Base-by-base conservation (phyloP, 805 yeast genomes). In the Lipomyces mesembrius region DNA sequence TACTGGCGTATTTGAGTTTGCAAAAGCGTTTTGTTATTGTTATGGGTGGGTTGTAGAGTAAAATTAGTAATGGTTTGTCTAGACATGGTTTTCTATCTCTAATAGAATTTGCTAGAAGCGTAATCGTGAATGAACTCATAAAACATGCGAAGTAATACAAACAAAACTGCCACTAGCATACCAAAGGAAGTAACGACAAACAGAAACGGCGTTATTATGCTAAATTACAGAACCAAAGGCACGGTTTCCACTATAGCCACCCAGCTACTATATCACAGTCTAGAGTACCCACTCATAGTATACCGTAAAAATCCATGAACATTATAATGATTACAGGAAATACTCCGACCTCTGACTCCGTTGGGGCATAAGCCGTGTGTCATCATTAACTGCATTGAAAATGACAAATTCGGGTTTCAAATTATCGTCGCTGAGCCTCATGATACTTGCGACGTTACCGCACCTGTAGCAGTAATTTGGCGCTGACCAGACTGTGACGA, bases 401-500 rank as follows among this genome's bases (percentile, higher is more conserved):
- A 95, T 95, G 76, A 91, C 91, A 81, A 95, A 95, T 75, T 90
- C 89, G 11, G 98, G 97, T 71, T 87, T 89, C 25, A 68, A 58
- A 73, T 90, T 81, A 72, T 88, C 88, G 71, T 91, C 97, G 74
- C 89, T 96, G 63, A 95, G 90, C 77, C 92, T 91, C 99, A 94
- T 94, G 20, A 94, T 97, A 83, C 96, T 90, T 37, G 99, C 99
- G 61, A 94, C 98, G 76, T 94, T 94, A 66, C 99, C 99, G 81
- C 98, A 94, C 75, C 98, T 84, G 79, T 94, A 94, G 81, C 98
- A 93, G 80, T 93, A 93, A 78, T 93, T 93, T 57, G 98, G 98
- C 20, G 98, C 98, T 11, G 93, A 87, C 98, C 98, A 94, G 49
- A 94, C 98, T 0, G 99, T 94, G 49, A 94, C 99, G 61, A 94